Base-by-base conservation (phyloP, 2,329 filamentous ascomycete species). In the Cercospora nicotianae region DNA sequence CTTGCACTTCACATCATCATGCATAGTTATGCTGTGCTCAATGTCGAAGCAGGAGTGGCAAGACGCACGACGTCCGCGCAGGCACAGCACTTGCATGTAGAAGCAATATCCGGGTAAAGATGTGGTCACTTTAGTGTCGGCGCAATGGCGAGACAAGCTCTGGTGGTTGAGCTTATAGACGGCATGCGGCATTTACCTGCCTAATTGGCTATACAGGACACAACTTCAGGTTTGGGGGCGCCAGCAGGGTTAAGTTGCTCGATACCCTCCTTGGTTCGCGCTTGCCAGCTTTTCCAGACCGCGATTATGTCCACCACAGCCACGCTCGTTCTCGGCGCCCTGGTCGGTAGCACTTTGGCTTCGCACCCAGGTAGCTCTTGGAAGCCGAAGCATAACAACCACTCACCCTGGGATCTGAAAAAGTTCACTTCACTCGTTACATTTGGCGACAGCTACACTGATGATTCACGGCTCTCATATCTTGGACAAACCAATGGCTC, bases 401-500 rank as follows among this genome's bases (percentile, higher is more conserved):
- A 51, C 4, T 58, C 39, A 36, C 10, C 55, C 33, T 82, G 81
- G 82, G 73, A 75, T 48, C 70, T 83, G 48, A 78, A 79, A 33
- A 81, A 82, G 42, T 88, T 92, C 75, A 83, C 87, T 30, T 89
- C 87, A 60, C 77, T 92, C 42, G 85, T 92, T 45, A 84, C 88
- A 0, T 93, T 93, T 75, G 90, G 91, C 12, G 90, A 93, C 77
- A 92, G 89, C 78, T 93, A 90, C 75, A 73, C 70, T 26, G 91
- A 94, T 75, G 89, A 93, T 73, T 87, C 85, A 12, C 86, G 91
- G 9, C 77, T 91, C 9, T 75, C 75, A 9, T 93, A 91, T 75
- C 90, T 93, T 75, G 79, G 81, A 66, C 79, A 74, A 36, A 81
- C 90, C 71, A 82, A 87, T 72, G 87, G 87, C 51, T 79, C 81